Conservation (phyloP, 805 yeast species). For the Sungouiella thailandica region DNA sequence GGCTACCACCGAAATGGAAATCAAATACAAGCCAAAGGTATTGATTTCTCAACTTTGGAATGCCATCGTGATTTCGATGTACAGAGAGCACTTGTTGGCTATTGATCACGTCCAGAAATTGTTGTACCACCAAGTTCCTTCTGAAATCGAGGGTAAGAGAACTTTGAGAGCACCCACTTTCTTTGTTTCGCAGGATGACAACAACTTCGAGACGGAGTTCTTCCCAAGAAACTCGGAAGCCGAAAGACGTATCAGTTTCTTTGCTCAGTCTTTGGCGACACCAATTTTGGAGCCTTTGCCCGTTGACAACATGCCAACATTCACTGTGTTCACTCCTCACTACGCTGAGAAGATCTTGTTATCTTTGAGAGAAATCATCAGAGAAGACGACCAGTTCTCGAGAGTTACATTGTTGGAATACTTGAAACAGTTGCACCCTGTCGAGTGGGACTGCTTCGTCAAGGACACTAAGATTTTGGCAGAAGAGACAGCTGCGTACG, state of each 20-base stretch:
- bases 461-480: constrained; percentile 52
- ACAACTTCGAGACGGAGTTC: constrained; percentile 90
- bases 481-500: constrained; percentile 71
- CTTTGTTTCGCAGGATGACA: constrained; percentile 96
- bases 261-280: constrained; percentile 97
- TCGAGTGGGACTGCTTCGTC: constrained; percentile 54
- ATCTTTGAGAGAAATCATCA: constrained; percentile 71
- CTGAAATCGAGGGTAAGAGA: constrained; percentile 97
- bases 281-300: constrained; percentile 99
- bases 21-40: constrained; percentile 97
- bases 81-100: constrained; percentile 97
- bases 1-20: constrained; percentile 99
- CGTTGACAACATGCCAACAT: constrained; percentile 99
- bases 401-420: constrained; percentile 52
- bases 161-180: constrained; percentile 98
- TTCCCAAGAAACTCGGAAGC: constrained; percentile 98
- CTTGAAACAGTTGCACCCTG: constrained; percentile 50
- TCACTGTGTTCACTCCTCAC: constrained; percentile 88
- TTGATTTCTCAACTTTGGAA: constrained; percentile 98
- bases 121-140: constrained; percentile 96
- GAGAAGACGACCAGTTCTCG: constrained; percentile 61
- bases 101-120: constrained; percentile 98
- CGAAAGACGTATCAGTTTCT: constrained; percentile 98
- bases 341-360: constrained; percentile 77
- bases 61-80: constrained; percentile 98